Base-by-base conservation (phyloP, 192 early-diverging fungal species). In the Geosiphon pyriformis region DNA sequence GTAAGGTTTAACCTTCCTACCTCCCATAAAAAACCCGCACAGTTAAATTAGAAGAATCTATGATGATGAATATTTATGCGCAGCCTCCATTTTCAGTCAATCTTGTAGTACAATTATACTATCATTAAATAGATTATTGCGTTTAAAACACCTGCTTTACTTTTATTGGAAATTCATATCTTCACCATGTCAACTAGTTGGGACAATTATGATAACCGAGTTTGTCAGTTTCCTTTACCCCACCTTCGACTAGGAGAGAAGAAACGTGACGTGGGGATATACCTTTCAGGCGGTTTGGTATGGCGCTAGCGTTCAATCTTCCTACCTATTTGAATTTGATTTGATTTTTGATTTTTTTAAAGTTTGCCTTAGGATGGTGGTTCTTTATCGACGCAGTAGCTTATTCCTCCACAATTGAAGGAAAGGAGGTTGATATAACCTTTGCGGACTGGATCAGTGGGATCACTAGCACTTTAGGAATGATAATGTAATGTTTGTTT, bases 291-390 rank as follows among this genome's bases (percentile, higher is more conserved):
- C 17, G 70, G 58, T 2, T 33, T 79, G 51, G 78, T 79, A 76
- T 27, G 29, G 2, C 25, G 22, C 11, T 17, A 26, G 23, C 18
- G 31, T 30, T 32, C 20, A 50, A 20, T 59, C 25, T 59, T 48
- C 29, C 49, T 67, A 35, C 22, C 23, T 34, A 4, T 71, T 17
- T 33, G 4, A 35, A 32, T 2, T 46, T 52, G 3, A 34, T 35
- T 48, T 18, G 11, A 47, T 18, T 59, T 54, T 46, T 37, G 15
- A 22, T 6, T 32, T n/a, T 29, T 25, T 1, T 25, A 12, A 66
- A 85, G 83, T 77, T 85, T 67, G 83, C 81, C 2, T 56, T 82
- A 47, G 83, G 83, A 12, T 85, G 83, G 83, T 85, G 83, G 83
- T 75, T 79, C 29, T 85, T 85, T 69, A 75, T 85, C n/a, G 83